Percentiles rank a stretch among this genome's conserved stretches.
Conservation (phyloP, 345 rosid genomes). For the Physaria fendleri region DNA sequence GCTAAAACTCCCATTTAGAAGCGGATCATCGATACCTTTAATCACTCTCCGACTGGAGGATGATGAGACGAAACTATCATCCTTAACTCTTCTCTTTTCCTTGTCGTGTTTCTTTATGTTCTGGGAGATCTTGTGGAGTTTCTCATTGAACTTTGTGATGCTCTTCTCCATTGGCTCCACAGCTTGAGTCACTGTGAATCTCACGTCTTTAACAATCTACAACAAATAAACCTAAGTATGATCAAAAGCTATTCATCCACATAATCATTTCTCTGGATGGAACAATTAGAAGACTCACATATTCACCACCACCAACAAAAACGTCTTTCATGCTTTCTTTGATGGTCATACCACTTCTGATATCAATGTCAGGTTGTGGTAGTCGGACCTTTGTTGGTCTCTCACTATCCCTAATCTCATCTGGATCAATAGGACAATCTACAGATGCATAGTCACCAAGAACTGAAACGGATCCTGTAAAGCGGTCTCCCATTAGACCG, state of each 20-base stretch:
- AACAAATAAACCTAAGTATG: slow-evolving; percentile 16
- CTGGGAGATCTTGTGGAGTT: slow-evolving; percentile 77
- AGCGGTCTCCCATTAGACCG: slow-evolving; percentile 78
- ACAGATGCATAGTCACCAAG: slow-evolving; percentile 95
- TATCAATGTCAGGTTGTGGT: slow-evolving; percentile 70
- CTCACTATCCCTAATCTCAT: slow-evolving; percentile 95
- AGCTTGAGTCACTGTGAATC: slow-evolving; percentile 90
- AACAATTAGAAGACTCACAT: slow-evolving; percentile 49
- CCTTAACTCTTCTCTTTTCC: slow-evolving; percentile 73
- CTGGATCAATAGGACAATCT: slow-evolving; percentile 93
- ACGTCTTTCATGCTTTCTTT: slow-evolving; percentile 88
- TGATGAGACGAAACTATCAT: slow-evolving; percentile 72
- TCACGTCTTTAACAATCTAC: slow-evolving; percentile 94
- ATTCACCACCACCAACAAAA: slow-evolving; percentile 87
- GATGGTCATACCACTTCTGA: slow-evolving; percentile 81
- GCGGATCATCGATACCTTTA: slow-evolving; percentile 92
- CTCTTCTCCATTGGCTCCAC: slow-evolving; percentile 97
- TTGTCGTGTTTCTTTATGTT: slow-evolving; percentile 81
- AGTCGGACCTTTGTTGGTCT: slow-evolving; percentile 92
- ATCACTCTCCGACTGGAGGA: slow-evolving; percentile 62
- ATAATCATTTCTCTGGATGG: slow-evolving; percentile 7
- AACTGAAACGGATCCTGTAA: slow-evolving; percentile 71
- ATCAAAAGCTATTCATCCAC: slow-evolving; percentile 14
- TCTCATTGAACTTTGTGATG: slow-evolving; percentile 79
- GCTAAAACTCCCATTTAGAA: slow-evolving; percentile 82